Conservation (phyloP, 2,329 filamentous ascomycete genomes). For the Ustulina deusta region DNA sequence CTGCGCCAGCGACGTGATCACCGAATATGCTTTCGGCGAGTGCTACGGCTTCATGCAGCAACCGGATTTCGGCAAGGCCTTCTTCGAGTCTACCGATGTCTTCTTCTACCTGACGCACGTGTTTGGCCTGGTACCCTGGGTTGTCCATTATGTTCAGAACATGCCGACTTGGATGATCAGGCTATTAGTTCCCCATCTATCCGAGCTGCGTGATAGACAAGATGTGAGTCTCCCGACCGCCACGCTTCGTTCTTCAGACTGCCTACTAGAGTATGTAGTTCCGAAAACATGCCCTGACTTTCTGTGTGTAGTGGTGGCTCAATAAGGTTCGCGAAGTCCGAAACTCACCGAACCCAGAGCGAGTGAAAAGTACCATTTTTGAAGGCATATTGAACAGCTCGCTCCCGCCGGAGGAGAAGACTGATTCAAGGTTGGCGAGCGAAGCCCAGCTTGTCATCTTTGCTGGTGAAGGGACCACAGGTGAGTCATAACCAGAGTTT, state of each 20-base stretch:
- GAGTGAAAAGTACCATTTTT: conserved; percentile 43
- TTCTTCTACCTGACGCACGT: conserved; percentile 25
- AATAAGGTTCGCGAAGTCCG: conserved; percentile 37
- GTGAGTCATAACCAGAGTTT: no score
- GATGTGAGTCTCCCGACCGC: no score
- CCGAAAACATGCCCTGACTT: no score
- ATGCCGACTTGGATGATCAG: no score
- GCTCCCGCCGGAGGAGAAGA: conserved; percentile 39
- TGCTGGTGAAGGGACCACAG: conserved; percentile 39
- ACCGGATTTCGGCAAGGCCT: conserved; percentile 34
- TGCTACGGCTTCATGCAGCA: conserved; percentile 38
- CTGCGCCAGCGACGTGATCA: conserved; percentile 43
- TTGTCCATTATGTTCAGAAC: no score
- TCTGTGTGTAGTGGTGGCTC: conserved; percentile 39
- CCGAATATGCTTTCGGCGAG: conserved; percentile 37
- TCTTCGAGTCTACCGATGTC: conserved; percentile 35
- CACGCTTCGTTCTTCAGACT: no score
- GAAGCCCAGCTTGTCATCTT: conserved; percentile 37
- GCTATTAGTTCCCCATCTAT: no score
- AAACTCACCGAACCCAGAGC: conserved; percentile 34
- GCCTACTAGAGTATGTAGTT: no score
- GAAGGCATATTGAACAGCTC: conserved; percentile 38
- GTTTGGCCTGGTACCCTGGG: no score
- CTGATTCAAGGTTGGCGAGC: conserved; percentile 19
- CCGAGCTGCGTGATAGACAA: no score